Evolutionary conservation across 768 basidiomycete species (phyloP), one percentile per base, ranked within the genome.

Genomic region (Auricularia cornea): DNA sequence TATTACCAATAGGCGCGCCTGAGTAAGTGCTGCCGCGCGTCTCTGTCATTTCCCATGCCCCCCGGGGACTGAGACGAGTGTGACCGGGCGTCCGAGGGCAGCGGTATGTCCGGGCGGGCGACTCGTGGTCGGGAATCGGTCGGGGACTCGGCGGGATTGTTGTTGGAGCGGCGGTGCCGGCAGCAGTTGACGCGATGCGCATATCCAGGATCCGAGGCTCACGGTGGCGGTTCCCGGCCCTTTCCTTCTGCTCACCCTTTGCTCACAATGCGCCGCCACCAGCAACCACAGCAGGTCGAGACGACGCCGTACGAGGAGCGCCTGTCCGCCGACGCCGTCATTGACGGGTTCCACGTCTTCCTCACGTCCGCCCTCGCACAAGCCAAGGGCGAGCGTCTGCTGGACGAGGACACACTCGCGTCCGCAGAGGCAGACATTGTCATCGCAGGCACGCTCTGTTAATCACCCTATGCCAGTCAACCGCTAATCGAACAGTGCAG

Each of bases 371-470:
- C 90, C 0, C 75, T 94, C 12, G 81, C 88, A 0, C 78, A 81
- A 62, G 92, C 92, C 0, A 92, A 90, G 69, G 82, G 80, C 0
- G 92, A 94, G 72, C 76, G 78, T 3, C 77, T 94, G 2, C 76
- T 94, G 35, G 88, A 90, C 69, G 82, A 83, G 6, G 86, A 90
- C 48, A 72, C 90, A 1, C 77, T 94, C 4, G 87, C 86, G 38
- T 87, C 85, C 54, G 92, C 90, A 12, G 89, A 92, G 74, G 83
- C 80, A 0, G 91, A 94, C 78, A 74, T 94, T 32, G 93, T 93
- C 90, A 88, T 94, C 64, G 86, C 89, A 70, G 91, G 92, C 85
- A 59, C 65, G 80, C 66, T n/a, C 26, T 52, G 18, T 2, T 41
- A 6, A 26, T 52, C 8, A 30, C 57, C 32, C 44, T 16, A 20